phyloP scores from a whole-genome alignment of 140 eudicot species.

The Erigeron philadelphicus region DNA sequence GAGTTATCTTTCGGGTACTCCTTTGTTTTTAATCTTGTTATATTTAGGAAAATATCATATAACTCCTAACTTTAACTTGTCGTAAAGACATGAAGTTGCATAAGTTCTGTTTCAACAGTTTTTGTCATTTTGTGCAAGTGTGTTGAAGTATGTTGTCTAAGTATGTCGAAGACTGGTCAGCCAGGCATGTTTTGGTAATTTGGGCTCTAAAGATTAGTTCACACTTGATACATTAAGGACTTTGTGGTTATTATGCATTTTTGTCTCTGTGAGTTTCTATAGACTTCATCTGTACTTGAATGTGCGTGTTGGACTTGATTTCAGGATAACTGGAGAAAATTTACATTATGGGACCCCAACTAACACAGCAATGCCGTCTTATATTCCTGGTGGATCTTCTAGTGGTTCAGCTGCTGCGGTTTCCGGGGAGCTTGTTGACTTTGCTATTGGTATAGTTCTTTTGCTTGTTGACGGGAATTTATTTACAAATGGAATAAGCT shows the following conservation, averaged over 20 bases:
- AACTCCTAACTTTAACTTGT: neutral
- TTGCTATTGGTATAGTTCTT: constrained; percentile 65
- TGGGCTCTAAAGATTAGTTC: neutral
- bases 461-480: constrained; percentile 3
- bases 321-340: constrained; percentile 87
- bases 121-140: too few species aligned
- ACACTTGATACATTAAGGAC: neutral
- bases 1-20: constrained; percentile 75
- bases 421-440: constrained; percentile 73
- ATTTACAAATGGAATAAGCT: neutral
- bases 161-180: neutral
- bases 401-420: constrained; percentile 95
- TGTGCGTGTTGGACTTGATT: constrained; percentile 24
- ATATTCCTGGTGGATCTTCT: constrained; percentile 87
- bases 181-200: neutral
- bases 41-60: neutral
- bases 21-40: neutral
- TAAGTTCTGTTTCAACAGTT: neutral
- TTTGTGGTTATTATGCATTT: neutral
- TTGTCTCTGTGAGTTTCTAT: neutral
- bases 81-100: neutral
- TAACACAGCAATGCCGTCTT: constrained; percentile 60
- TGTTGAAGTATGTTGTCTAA: neutral
- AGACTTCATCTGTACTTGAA: neutral
- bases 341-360: constrained; percentile 76